These are phyloP conservation scores for Ustilago trichophora DNA, from an alignment of 1,284 basidiomycete genomes.

Conservation along the genomic window DNA sequence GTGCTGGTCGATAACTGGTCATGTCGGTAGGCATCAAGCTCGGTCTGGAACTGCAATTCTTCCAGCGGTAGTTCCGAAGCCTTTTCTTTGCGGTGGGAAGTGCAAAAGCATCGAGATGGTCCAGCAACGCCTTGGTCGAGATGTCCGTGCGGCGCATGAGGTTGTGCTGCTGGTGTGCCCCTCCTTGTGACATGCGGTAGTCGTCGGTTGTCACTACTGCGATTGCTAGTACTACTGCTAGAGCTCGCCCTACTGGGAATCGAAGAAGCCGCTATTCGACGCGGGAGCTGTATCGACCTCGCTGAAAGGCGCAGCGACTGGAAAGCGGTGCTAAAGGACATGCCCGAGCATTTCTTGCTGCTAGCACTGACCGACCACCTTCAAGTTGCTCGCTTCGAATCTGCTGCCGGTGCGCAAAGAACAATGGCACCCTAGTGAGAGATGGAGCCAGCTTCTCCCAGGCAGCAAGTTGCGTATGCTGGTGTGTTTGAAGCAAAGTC, in stretches of 20 bases:
- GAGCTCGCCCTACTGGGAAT: no score
- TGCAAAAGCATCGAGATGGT: slow-evolving; percentile 43
- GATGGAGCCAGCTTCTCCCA: slow-evolving; percentile 35
- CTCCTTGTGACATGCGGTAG: background rate
- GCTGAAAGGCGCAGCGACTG: slow-evolving; percentile 35
- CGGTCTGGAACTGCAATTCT: slow-evolving; percentile 18
- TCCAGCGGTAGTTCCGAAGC: slow-evolving; percentile 30
- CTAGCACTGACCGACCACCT: slow-evolving; percentile 1
- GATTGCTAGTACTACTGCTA: no score
- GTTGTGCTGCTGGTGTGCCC: background rate
- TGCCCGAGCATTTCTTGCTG: slow-evolving; percentile 26
- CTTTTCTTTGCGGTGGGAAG: slow-evolving; percentile 10
- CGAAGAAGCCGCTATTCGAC: no score
- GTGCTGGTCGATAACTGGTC: background rate
- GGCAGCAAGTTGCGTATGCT: slow-evolving; percentile 17
- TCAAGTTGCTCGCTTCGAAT: no score
- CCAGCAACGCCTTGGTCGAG: slow-evolving; percentile 22
- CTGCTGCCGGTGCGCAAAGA: no score
- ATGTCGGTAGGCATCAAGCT: slow-evolving; percentile 17
- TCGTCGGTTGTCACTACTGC: no score
- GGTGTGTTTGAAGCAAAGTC: background rate
- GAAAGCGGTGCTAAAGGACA: slow-evolving; percentile 34
- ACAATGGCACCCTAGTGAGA: background rate
- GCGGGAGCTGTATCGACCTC: slow-evolving; percentile 20
- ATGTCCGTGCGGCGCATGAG: slow-evolving; percentile 33